Percentiles rank a stretch among this genome's conserved stretches.
These are phyloP conservation scores for Helianthus annuus DNA, from an alignment of 129 eudicot species.

Conservation along the genomic window HanXRQr2.0-SUNRISE NC_035442.2:157360209-157360708, in stretches of 20 bases:
- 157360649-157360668: neutral
- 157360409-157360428: constrained; percentile 43
- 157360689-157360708: too few species aligned
- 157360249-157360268: constrained; percentile 31
- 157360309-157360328: neutral
- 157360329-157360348: neutral
- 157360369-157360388: constrained; percentile 47
- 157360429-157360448: constrained; percentile 32
- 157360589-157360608: constrained; percentile 33
- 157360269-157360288: constrained; percentile 26
- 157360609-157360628: neutral
- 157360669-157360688: neutral
- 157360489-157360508: neutral
- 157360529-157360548: constrained; percentile 39
- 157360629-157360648: neutral
- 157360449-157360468: constrained; percentile 28
- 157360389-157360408: constrained; percentile 37
- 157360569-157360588: constrained; percentile 43
- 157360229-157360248: constrained; percentile 31
- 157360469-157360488: neutral
- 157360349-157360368: constrained; percentile 36
- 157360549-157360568: constrained; percentile 48
- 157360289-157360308: neutral
- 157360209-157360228: constrained; percentile 26
- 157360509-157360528: neutral